Conservation (phyloP, 1,284 basidiomycete species). For the Pseudozyma tsukubaensis region DNA sequence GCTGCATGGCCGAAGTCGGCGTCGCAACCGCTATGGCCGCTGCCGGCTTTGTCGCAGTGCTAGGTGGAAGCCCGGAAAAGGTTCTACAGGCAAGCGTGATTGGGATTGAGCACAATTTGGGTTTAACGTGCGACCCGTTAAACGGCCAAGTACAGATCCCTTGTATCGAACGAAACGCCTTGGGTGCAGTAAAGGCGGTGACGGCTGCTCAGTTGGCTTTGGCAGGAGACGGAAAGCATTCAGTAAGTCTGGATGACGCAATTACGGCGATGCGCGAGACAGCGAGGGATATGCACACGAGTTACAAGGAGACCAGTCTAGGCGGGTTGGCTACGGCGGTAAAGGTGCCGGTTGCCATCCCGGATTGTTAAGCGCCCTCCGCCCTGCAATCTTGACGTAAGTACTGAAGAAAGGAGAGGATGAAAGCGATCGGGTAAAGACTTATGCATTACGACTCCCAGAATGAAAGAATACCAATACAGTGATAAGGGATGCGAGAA, state of each 20-base stretch:
- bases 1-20: slow-evolving; percentile 70
- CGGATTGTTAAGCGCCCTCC: slow-evolving; percentile 48
- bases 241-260: slow-evolving; percentile 90
- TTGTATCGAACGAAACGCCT: slow-evolving; percentile 82
- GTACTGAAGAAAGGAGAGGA: too few species aligned
- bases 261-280: slow-evolving; percentile 95
- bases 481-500: not conserved
- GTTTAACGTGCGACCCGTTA: slow-evolving; percentile 61
- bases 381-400: too few species aligned
- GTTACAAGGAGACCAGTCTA: slow-evolving; percentile 66
- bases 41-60: slow-evolving; percentile 88
- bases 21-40: slow-evolving; percentile 92
- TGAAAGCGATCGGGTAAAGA: not conserved
- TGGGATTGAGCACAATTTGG: slow-evolving; percentile 75
- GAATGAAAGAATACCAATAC: too few species aligned
- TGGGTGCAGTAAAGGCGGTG: slow-evolving; percentile 75
- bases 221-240: slow-evolving; percentile 82
- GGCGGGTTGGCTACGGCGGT: slow-evolving; percentile 61
- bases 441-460: not conserved
- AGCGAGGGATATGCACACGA: slow-evolving; percentile 74
- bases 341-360: slow-evolving; percentile 63
- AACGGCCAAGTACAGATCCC: slow-evolving; percentile 89
- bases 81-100: slow-evolving; percentile 87
- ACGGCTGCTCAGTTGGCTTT: slow-evolving; percentile 87
- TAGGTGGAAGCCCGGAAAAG: slow-evolving; percentile 68